A percentile compares a stretch with the other conserved stretches of the same genome.
Evolutionary conservation across 345 rosid genomes (phyloP).

Genomic region (Syzygium grande): DNA sequence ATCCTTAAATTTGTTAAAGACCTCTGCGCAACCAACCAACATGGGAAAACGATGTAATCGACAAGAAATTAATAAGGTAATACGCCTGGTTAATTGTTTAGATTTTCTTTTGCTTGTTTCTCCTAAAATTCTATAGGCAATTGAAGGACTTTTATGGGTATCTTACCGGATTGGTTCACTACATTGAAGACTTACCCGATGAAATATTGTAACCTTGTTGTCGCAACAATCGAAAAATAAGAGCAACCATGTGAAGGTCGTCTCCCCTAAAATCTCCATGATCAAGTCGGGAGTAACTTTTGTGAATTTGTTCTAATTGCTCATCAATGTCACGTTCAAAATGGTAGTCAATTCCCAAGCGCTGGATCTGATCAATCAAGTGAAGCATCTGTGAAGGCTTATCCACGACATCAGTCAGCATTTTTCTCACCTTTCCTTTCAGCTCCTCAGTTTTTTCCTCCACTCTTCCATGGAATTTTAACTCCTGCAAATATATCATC

Average conservation of each 20-base stretch:
- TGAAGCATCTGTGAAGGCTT: background rate
- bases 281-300: background rate
- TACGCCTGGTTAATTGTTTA: background rate
- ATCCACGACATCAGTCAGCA: background rate
- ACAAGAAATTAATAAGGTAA: background rate
- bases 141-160: background rate
- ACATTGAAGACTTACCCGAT: background rate
- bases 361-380: background rate
- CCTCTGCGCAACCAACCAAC: constrained; percentile 7
- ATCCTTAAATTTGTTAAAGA: constrained; percentile 14
- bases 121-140: background rate
- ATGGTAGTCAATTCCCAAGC: background rate
- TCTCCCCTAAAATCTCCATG: background rate
- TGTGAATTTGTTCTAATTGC: background rate
- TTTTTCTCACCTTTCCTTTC: constrained; percentile 14
- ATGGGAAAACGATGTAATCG: background rate
- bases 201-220: background rate
- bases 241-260: background rate
- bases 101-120: background rate
- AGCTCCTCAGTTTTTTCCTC: background rate
- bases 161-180: background rate
- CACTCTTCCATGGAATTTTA: background rate
- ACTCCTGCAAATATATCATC: background rate
- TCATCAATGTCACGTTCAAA: background rate
- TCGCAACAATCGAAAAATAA: background rate